A percentile compares a stretch with the other conserved stretches of the same genome.
phyloP scores from a whole-genome alignment of 2,329 filamentous ascomycete genomes.

The Penicillium glabrum region DNA sequence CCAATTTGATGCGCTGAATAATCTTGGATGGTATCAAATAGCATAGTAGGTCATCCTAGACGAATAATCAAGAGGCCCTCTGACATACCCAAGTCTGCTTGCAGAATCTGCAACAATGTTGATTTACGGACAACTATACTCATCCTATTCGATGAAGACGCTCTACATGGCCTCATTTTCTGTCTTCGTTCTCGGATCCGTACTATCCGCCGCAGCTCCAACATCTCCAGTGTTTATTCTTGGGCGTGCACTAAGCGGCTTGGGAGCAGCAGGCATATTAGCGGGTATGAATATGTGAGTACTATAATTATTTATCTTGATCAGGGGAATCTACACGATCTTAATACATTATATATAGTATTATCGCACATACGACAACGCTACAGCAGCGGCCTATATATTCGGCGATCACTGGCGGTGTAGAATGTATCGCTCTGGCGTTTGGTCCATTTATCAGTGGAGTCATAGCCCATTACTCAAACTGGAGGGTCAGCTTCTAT shows the following conservation, averaged over 20 bases:
- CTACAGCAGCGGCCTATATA: slow-evolving; percentile 1
- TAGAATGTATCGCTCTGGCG: slow-evolving; percentile 6
- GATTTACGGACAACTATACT: slow-evolving; percentile 31
- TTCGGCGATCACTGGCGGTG: neutral
- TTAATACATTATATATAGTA: neutral
- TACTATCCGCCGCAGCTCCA: slow-evolving; percentile 29
- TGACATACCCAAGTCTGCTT: neutral
- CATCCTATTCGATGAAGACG: slow-evolving; percentile 32
- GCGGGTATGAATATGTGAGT: slow-evolving; percentile 13
- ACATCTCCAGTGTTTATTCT: slow-evolving; percentile 29
- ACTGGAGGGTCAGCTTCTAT: slow-evolving; percentile 8
- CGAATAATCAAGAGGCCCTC: too few relatives aligned
- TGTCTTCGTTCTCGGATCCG: slow-evolving; percentile 32
- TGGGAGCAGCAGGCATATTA: slow-evolving; percentile 27
- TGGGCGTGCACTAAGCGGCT: slow-evolving; percentile 29
- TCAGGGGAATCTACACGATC: neutral
- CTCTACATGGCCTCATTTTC: slow-evolving; percentile 28
- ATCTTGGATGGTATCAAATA: too few relatives aligned
- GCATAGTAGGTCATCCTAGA: too few relatives aligned
- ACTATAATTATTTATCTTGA: neutral
- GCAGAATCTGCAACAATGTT: slow-evolving; percentile 5
- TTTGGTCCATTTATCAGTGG: slow-evolving; percentile 12
- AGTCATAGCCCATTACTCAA: neutral
- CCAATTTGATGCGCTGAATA: too few relatives aligned
- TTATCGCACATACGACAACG: neutral